Conservation (phyloP, 2,329 filamentous ascomycete species). For the Aspergillus luchuensis region DNA sequence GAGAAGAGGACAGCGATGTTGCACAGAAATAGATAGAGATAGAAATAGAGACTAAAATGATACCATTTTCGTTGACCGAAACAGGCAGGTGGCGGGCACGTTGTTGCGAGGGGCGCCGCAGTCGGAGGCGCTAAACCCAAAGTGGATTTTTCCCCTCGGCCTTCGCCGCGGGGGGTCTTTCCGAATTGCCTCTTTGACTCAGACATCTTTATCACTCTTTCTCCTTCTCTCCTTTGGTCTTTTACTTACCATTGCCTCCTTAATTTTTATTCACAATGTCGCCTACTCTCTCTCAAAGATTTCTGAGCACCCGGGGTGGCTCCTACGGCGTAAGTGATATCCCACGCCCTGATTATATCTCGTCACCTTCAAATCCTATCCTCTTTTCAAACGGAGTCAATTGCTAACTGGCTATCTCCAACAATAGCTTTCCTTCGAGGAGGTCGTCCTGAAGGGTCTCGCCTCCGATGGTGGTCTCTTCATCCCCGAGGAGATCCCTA, state of each 20-base stretch:
- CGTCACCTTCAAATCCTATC: background rate
- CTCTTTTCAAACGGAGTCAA: background rate
- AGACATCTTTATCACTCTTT: background rate
- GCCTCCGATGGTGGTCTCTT: slow-evolving; percentile 86
- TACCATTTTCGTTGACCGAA: background rate
- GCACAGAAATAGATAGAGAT: background rate
- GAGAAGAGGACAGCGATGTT: slow-evolving; percentile 3
- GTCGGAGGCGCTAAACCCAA: slow-evolving; percentile 30
- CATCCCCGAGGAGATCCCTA: slow-evolving; percentile 65
- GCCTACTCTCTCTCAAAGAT: slow-evolving; percentile 35
- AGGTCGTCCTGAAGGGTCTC: slow-evolving; percentile 85
- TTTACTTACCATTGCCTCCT: background rate
- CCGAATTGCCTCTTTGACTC: slow-evolving; percentile 14
- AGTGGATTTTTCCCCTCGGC: slow-evolving; percentile 19
- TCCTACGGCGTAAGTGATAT: slow-evolving; percentile 32
- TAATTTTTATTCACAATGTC: slow-evolving; percentile 21
- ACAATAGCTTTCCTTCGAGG: slow-evolving; percentile 73
- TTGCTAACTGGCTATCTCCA: slow-evolving; percentile 13
- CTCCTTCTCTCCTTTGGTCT: background rate
- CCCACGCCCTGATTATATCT: background rate
- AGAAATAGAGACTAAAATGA: background rate
- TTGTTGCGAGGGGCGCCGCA: slow-evolving; percentile 26
- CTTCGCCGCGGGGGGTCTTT: slow-evolving; percentile 7
- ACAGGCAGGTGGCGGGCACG: slow-evolving; percentile 17
- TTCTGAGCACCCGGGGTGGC: slow-evolving; percentile 36